Evolutionary conservation across 2,329 filamentous ascomycete genomes (phyloP).

Genomic region (Colletotrichum abscissum): DNA sequence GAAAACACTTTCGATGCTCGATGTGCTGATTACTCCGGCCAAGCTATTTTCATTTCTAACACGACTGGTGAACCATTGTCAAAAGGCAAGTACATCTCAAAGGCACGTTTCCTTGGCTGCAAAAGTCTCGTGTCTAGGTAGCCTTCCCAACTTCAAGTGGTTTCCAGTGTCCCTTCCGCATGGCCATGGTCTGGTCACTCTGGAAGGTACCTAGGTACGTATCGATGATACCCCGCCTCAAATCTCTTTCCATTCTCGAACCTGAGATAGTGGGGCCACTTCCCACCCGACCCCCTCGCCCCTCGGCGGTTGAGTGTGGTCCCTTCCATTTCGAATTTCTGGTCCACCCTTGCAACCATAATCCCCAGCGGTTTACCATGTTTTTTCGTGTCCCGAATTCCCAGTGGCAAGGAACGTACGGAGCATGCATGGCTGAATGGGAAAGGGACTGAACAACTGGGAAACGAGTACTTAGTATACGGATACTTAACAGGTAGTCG

Average conservation of each 20-base stretch:
- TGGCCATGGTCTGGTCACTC: background rate
- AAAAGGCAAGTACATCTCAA: too few relatives aligned
- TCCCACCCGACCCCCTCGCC: background rate
- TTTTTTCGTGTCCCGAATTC: background rate
- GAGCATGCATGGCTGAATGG: background rate
- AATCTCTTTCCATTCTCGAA: constrained; percentile 35
- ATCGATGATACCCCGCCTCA: constrained; percentile 18
- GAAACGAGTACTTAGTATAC: background rate
- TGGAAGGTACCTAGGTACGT: background rate
- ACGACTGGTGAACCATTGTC: too few relatives aligned
- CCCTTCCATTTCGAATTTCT: constrained; percentile 4
- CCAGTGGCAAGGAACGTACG: background rate
- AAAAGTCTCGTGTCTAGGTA: too few relatives aligned
- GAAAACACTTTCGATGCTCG: background rate
- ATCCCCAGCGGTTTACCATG: constrained; percentile 27
- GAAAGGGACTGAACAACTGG: background rate
- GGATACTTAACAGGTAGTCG: too few relatives aligned
- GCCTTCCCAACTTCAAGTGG: too few relatives aligned
- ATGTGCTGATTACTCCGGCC: background rate
- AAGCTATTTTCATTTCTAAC: too few relatives aligned
- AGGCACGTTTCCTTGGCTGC: too few relatives aligned
- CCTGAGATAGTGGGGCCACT: constrained; percentile 8
- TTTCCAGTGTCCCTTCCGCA: too few relatives aligned
- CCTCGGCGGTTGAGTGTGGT: background rate
- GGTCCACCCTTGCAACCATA: background rate